Evolutionary conservation across 2,329 filamentous ascomycete genomes (phyloP).

Genomic region (Eutypella sp.): DNA sequence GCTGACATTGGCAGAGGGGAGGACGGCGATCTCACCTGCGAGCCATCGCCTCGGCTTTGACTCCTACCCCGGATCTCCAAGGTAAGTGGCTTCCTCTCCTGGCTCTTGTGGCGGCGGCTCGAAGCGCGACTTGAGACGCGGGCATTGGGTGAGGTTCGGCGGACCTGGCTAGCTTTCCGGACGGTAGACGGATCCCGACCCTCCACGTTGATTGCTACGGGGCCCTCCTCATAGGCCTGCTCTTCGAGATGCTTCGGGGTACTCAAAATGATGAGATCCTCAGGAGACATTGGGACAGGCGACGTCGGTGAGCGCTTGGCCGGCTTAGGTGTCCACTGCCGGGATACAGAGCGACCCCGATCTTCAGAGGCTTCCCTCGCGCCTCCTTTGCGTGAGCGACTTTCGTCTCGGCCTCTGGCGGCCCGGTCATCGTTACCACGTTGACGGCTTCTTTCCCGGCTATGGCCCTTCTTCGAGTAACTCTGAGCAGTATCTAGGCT

Average conservation of each 20-base stretch:
- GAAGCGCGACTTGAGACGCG: conserved; percentile 41
- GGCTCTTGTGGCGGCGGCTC: conserved; percentile 45
- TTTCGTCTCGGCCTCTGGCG: conserved; percentile 38
- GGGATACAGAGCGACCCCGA: conserved; percentile 60
- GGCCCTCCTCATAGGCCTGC: conserved; percentile 17
- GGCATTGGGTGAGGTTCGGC: conserved; percentile 24
- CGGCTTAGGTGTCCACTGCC: conserved; percentile 61
- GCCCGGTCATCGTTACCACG: conserved; percentile 36
- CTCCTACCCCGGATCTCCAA: conserved; percentile 59
- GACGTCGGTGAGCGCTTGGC: conserved; percentile 87
- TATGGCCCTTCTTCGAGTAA: conserved; percentile 50
- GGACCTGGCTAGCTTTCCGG: conserved; percentile 35
- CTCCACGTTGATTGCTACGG: conserved; percentile 22
- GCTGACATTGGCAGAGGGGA: conserved; percentile 74
- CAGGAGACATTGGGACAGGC: conserved; percentile 89
- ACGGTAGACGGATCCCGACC: conserved; percentile 39
- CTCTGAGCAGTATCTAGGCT: conserved; percentile 75
- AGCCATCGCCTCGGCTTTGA: conserved; percentile 52
- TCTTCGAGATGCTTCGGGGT: conserved; percentile 34
- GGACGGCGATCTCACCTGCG: conserved; percentile 65
- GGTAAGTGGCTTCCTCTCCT: conserved; percentile 38
- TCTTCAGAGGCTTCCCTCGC: conserved; percentile 63
- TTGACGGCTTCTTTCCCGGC: conserved; percentile 50
- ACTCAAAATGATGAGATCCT: conserved; percentile 66
- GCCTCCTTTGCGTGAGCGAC: conserved; percentile 43